Evolutionary conservation across 2,329 filamentous ascomycete genomes (phyloP).

Genomic region (Rhynchosporium graminicola): DNA sequence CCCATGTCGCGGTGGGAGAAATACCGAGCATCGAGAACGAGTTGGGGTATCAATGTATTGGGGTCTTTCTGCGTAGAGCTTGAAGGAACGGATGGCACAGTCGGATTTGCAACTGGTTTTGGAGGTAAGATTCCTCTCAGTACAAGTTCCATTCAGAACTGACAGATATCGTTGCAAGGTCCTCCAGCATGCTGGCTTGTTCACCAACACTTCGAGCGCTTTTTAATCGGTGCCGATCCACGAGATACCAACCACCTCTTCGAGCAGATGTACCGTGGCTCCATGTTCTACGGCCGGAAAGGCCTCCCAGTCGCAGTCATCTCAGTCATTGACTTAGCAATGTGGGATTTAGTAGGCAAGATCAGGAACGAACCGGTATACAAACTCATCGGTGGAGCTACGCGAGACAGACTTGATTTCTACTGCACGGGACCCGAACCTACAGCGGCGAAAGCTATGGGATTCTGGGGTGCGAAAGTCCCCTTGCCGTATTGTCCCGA

Average conservation of each 20-base stretch:
- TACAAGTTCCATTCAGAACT: background rate
- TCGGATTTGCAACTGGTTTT: conserved; percentile 91
- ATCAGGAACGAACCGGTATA: conserved; percentile 91
- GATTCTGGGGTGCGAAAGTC: conserved; percentile 89
- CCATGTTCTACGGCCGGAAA: conserved; percentile 96
- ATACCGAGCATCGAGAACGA: conserved; percentile 84
- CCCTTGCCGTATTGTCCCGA: conserved; percentile 87
- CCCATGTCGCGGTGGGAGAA: conserved; percentile 88
- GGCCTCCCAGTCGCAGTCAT: conserved; percentile 88
- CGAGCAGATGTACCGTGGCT: conserved; percentile 94
- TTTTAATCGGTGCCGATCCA: conserved; percentile 85
- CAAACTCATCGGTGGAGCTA: conserved; percentile 90
- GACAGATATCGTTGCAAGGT: conserved; percentile 46
- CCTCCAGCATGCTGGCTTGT: conserved; percentile 93
- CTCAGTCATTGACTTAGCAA: conserved; percentile 87
- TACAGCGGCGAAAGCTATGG: conserved; percentile 76
- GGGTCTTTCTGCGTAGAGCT: conserved; percentile 92
- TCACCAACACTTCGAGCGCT: conserved; percentile 89
- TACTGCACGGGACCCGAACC: conserved; percentile 94
- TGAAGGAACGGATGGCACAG: conserved; percentile 85
- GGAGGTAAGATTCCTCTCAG: conserved; percentile 55
- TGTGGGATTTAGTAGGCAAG: conserved; percentile 93
- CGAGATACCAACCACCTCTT: conserved; percentile 90
- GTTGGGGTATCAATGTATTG: conserved; percentile 93
- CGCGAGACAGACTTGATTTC: conserved; percentile 79